A percentile compares a stretch with the other conserved stretches of the same genome.
phyloP scores from a whole-genome alignment of 2,329 filamentous ascomycete genomes.

The Penicillium sp. region DNA sequence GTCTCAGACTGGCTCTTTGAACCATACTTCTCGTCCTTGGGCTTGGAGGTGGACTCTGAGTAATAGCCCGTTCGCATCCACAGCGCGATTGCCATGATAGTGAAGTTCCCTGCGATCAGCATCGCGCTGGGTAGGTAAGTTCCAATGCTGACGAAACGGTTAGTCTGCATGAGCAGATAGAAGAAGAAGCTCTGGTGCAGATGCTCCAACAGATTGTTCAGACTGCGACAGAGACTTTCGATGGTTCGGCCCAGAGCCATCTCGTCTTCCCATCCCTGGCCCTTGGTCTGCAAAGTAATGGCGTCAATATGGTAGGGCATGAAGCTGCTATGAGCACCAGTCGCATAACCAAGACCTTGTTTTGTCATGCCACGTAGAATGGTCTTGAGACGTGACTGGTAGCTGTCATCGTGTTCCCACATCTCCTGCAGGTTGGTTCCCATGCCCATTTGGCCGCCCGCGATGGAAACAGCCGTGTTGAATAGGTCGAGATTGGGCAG shows the following conservation, averaged over 20 bases:
- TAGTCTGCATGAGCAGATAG: constrained; percentile 85
- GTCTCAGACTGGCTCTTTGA: constrained; percentile 8
- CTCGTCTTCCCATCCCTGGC: constrained; percentile 93
- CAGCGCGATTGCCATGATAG: constrained; percentile 87
- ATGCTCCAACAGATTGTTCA: constrained; percentile 96
- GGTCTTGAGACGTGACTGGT: constrained; percentile 74
- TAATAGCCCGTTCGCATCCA: constrained; percentile 80
- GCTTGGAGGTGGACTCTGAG: constrained; percentile 23
- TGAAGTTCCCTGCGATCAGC: constrained; percentile 90
- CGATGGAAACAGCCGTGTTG: constrained; percentile 86
- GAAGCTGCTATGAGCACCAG: constrained; percentile 88
- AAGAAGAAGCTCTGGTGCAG: constrained; percentile 99
- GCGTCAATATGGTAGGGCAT: constrained; percentile 98
- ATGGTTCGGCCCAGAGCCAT: constrained; percentile 88
- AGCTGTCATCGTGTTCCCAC: constrained; percentile 69
- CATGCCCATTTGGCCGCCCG: constrained; percentile 87
- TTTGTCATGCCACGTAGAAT: constrained; percentile 90
- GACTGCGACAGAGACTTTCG: constrained; percentile 82
- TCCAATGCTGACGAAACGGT: constrained; percentile 94
- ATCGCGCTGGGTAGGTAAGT: constrained; percentile 98
- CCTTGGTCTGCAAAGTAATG: constrained; percentile 83
- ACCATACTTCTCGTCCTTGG: constrained; percentile 30
- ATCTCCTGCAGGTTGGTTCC: constrained; percentile 78
- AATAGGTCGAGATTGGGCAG: constrained; percentile 92
- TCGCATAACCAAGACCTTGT: constrained; percentile 82